A percentile compares a stretch with the other conserved stretches of the same genome.
Evolutionary conservation across 768 basidiomycete species (phyloP).

Genomic region (Auriscalpium vulgare): DNA sequence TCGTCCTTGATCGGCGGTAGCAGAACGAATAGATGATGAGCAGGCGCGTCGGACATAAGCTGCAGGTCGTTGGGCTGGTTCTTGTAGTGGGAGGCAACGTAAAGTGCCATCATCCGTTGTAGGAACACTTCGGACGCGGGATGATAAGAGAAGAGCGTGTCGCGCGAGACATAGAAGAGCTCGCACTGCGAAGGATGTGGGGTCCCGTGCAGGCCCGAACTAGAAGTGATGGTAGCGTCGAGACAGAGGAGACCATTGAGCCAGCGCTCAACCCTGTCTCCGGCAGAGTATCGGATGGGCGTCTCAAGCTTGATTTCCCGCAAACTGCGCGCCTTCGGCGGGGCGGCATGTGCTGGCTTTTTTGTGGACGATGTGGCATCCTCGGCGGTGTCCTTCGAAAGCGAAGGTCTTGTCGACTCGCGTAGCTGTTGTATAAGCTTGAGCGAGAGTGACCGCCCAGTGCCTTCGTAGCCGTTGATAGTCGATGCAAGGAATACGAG

Average conservation of each 20-base stretch:
- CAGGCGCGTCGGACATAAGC: slow-evolving; percentile 92
- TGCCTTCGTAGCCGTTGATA: slow-evolving; percentile 99
- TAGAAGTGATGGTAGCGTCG: slow-evolving; percentile 64
- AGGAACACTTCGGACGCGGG: slow-evolving; percentile 96
- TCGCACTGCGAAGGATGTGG: slow-evolving; percentile 94
- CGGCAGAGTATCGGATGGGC: slow-evolving; percentile 85
- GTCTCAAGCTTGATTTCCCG: slow-evolving; percentile 93
- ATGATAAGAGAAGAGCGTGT: slow-evolving; percentile 95
- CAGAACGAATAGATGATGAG: slow-evolving; percentile 93
- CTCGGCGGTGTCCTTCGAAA: slow-evolving; percentile 52
- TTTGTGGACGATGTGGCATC: slow-evolving; percentile 41
- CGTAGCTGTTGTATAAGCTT: slow-evolving; percentile 97
- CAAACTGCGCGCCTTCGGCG: slow-evolving; percentile 65
- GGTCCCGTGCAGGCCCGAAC: slow-evolving; percentile 60
- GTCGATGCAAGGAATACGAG: slow-evolving; percentile 99
- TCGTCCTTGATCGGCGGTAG: slow-evolving; percentile 89
- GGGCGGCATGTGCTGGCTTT: slow-evolving; percentile 45
- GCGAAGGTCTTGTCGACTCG: slow-evolving; percentile 77
- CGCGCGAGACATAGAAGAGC: slow-evolving; percentile 90
- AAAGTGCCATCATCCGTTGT: slow-evolving; percentile 96
- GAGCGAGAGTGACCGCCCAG: slow-evolving; percentile 94
- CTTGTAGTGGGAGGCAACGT: slow-evolving; percentile 97
- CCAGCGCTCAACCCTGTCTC: slow-evolving; percentile 93
- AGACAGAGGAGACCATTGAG: slow-evolving; percentile 85
- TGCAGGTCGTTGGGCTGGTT: slow-evolving; percentile 99